A percentile compares a stretch with the other conserved stretches of the same genome.
Conservation (phyloP, 73 alveolate genomes). For the Paramecium sonneborni region DNA sequence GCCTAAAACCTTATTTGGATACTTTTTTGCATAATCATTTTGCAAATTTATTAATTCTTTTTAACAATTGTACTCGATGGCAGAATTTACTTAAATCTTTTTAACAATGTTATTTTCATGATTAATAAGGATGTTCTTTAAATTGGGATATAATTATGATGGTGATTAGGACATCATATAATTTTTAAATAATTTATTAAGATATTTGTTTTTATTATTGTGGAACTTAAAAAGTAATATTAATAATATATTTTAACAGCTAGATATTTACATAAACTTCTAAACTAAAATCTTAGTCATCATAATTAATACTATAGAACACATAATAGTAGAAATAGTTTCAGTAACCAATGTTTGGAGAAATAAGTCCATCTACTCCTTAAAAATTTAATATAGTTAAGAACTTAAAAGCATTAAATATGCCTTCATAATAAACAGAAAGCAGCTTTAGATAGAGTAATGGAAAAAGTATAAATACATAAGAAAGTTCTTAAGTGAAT, state of each 20-base stretch:
- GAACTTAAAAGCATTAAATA: not conserved
- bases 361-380: not conserved
- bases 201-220: too few relatives aligned
- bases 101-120: too few relatives aligned
- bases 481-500: not conserved
- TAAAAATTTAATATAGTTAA: not conserved
- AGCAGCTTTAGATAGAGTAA: not conserved
- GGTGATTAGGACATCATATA: too few relatives aligned
- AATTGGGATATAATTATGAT: too few relatives aligned
- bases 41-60: too few relatives aligned
- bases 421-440: not conserved
- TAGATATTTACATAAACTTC: not conserved
- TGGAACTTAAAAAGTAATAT: too few relatives aligned
- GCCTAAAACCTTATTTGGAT: too few relatives aligned
- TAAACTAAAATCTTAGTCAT: not conserved
- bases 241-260: conserved; percentile 25
- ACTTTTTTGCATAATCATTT: too few relatives aligned
- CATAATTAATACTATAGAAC: not conserved
- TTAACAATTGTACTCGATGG: too few relatives aligned
- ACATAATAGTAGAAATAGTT: not conserved
- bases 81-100: too few relatives aligned
- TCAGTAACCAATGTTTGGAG: not conserved
- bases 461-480: not conserved
- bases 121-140: too few relatives aligned
- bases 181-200: too few relatives aligned